Evolutionary conservation across 306 rosid genomes (phyloP).

Genomic region (Casuarina cunninghamiana): DNA sequence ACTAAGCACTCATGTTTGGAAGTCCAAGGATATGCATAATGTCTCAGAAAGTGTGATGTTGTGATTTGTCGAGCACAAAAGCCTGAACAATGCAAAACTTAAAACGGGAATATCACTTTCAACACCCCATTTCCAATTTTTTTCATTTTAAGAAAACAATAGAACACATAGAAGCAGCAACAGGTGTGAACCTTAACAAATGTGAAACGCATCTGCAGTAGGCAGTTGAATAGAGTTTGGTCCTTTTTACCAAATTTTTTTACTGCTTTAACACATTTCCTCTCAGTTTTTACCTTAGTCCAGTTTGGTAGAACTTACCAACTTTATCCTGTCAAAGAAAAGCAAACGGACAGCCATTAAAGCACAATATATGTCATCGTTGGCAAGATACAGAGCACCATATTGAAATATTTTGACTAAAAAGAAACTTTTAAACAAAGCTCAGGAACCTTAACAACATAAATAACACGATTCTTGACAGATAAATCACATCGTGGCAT

Average conservation of each 20-base stretch:
- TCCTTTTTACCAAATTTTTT: constrained; percentile 35
- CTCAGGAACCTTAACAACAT: background rate
- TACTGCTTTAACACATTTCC: constrained; percentile 44
- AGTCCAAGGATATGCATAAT: background rate
- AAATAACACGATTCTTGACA: background rate
- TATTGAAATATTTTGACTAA: background rate
- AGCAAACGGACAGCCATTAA: constrained; percentile 20
- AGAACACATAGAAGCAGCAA: background rate
- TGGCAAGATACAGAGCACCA: background rate
- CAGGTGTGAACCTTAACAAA: background rate
- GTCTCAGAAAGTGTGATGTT: background rate
- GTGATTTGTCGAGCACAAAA: background rate
- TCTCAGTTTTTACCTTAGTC: constrained; percentile 26
- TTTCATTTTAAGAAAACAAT: background rate
- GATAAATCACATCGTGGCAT: background rate
- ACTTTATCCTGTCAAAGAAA: constrained; percentile 85
- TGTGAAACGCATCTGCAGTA: constrained; percentile 8
- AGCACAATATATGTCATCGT: background rate
- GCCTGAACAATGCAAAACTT: background rate
- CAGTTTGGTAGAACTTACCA: constrained; percentile 69
- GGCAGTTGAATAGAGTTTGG: constrained; percentile 10
- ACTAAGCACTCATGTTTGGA: background rate
- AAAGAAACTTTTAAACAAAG: background rate
- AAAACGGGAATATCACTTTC: background rate
- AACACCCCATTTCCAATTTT: background rate